phyloP scores from a whole-genome alignment of 306 rosid genomes.

The Sesbania bispinosa region DNA sequence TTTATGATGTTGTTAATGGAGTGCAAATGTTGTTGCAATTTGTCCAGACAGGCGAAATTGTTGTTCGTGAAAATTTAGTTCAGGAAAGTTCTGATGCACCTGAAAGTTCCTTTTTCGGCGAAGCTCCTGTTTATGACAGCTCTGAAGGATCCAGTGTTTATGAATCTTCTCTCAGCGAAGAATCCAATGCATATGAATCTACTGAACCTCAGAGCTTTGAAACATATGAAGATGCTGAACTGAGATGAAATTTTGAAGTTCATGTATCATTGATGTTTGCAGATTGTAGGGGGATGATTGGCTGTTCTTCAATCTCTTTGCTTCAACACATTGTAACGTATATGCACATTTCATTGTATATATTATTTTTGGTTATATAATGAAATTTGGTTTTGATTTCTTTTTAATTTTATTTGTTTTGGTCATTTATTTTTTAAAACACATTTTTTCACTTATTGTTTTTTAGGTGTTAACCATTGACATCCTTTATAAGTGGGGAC shows the following conservation, averaged over 20 bases:
- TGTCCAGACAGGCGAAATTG: slow-evolving; percentile 41
- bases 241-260: slow-evolving; percentile 36
- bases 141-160: slow-evolving; percentile 26
- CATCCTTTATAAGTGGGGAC: no score
- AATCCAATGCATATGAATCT: slow-evolving; percentile 32
- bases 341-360: not conserved
- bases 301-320: not conserved
- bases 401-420: no score
- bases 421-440: no score
- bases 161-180: slow-evolving; percentile 38
- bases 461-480: no score
- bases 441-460: no score
- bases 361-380: no score
- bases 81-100: slow-evolving; percentile 36
- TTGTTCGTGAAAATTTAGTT: slow-evolving; percentile 37
- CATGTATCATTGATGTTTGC: not conserved
- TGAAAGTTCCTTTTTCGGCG: slow-evolving; percentile 21
- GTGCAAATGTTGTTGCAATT: slow-evolving; percentile 50
- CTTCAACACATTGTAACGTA: not conserved
- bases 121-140: slow-evolving; percentile 37
- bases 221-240: slow-evolving; percentile 45
- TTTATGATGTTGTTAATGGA: slow-evolving; percentile 74
- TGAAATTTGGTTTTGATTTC: no score
- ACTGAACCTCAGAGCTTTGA: slow-evolving; percentile 33
- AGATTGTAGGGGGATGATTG: slow-evolving; percentile 7